These are phyloP conservation scores for Globisporangium uncinulatum DNA, from an alignment of 352 stramenopile species.

Conservation along the genomic window DNA sequence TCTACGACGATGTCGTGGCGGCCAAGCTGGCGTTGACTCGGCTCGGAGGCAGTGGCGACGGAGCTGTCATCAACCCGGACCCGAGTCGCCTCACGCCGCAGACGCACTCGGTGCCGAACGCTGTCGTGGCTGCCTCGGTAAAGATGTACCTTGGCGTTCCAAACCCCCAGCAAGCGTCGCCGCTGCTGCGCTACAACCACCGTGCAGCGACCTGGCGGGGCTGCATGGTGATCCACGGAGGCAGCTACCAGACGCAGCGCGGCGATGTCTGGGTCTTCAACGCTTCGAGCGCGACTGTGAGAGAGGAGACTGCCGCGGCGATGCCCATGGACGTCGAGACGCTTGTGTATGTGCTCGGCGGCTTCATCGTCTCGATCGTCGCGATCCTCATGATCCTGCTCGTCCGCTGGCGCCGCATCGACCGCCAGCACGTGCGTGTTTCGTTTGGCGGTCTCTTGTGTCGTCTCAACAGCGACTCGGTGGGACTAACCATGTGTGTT, in stretches of 20 bases:
- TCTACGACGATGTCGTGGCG: constrained; percentile 60
- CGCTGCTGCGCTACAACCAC: constrained; percentile 66
- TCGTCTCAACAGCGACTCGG: no score
- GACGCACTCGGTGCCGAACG: background rate
- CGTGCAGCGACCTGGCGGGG: constrained; percentile 39
- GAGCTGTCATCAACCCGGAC: background rate
- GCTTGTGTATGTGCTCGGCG: constrained; percentile 66
- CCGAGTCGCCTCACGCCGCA: constrained; percentile 11
- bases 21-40: constrained; percentile 26
- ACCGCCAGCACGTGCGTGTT: constrained; percentile 44
- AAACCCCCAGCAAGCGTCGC: constrained; percentile 9
- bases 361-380: constrained; percentile 61
- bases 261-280: constrained; percentile 73
- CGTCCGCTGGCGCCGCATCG: constrained; percentile 53
- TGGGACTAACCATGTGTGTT: no score
- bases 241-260: constrained; percentile 64
- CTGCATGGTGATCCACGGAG: constrained; percentile 62
- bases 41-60: background rate
- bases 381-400: constrained; percentile 54
- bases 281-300: constrained; percentile 30
- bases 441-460: no score
- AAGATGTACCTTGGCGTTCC: constrained; percentile 23
- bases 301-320: constrained; percentile 12
- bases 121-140: constrained; percentile 14
- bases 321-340: constrained; percentile 52